Conservation (phyloP, 2,329 filamentous ascomycete species). For the Magnaporthiopsis poae region DNA sequence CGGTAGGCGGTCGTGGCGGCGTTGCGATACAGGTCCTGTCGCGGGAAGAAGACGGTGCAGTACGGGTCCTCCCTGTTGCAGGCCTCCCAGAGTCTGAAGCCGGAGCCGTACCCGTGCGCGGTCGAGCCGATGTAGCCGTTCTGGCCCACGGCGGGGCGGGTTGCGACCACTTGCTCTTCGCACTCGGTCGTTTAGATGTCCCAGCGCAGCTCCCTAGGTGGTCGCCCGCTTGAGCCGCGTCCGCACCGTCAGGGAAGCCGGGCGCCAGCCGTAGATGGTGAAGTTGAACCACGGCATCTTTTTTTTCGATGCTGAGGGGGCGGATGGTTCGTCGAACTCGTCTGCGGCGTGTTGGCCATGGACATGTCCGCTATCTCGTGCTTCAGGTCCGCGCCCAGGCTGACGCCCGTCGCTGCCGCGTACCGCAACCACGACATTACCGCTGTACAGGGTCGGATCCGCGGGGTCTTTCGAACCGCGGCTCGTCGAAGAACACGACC, state of each 20-base stretch:
- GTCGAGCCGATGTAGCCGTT: constrained; percentile 17
- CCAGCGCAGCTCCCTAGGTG: constrained; percentile 19
- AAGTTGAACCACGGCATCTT: constrained; percentile 13
- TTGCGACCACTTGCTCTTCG: constrained; percentile 16
- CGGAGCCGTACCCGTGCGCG: constrained; percentile 11
- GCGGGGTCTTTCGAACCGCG: constrained; percentile 12
- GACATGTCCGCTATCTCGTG: constrained; percentile 22
- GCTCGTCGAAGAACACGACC: constrained; percentile 15
- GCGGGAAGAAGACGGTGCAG: constrained; percentile 10
- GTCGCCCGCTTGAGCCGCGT: constrained; percentile 15
- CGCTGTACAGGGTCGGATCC: constrained; percentile 24
- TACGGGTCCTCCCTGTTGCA: constrained; percentile 8
- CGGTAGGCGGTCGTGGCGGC: constrained; percentile 12
- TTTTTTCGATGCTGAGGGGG: not conserved
- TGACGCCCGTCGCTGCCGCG: constrained; percentile 22
- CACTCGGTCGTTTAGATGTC: constrained; percentile 16
- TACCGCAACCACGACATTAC: constrained; percentile 20
- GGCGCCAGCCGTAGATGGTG: constrained; percentile 13
- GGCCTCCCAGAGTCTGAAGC: not conserved
- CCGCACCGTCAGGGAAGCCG: constrained; percentile 1
- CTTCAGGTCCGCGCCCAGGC: constrained; percentile 15
- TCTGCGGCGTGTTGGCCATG: constrained; percentile 10
- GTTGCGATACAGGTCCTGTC: constrained; percentile 14
- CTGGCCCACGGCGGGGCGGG: constrained; percentile 17
- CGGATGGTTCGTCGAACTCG: not conserved